Conservation (phyloP, 352 stramenopile genomes). For the Pythium rhizo-oryzae region DNA sequence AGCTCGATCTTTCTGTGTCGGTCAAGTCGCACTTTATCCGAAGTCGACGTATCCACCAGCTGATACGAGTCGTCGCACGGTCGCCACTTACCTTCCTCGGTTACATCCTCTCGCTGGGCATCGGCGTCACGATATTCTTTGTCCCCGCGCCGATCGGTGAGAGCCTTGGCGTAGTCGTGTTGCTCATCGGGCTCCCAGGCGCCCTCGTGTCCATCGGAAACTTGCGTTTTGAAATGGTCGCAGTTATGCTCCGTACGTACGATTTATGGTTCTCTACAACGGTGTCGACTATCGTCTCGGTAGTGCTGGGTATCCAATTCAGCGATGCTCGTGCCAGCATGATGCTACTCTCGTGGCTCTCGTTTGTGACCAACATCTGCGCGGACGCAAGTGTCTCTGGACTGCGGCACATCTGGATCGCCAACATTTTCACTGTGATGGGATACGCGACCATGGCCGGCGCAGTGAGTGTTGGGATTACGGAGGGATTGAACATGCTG, state of each 20-base stretch:
- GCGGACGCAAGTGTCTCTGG: conserved; percentile 23
- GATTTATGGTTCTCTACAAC: conserved; percentile 26
- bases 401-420: conserved; percentile 13
- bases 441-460: conserved; percentile 11
- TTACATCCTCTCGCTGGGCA: not conserved
- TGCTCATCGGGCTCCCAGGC: not conserved
- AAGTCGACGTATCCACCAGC: not conserved
- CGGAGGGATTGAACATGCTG: conserved; percentile 12
- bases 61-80: not conserved
- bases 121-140: not conserved
- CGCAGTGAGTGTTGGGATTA: not conserved
- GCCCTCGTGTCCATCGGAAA: conserved; percentile 5
- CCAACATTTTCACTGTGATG: conserved; percentile 7
- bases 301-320: conserved; percentile 16
- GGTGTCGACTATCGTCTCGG: conserved; percentile 11
- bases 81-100: conserved; percentile 9
- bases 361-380: conserved; percentile 15
- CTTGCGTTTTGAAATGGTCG: conserved; percentile 23
- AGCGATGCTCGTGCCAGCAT: conserved; percentile 1
- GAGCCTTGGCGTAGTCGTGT: not conserved
- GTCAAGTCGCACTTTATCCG: conserved; percentile 19
- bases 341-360: conserved; percentile 1
- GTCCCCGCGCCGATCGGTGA: conserved; percentile 2
- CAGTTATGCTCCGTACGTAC: conserved; percentile 21
- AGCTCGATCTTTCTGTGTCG: conserved; percentile 28